Evolutionary conservation across 208 protist genomes (phyloP).

Genomic region (Naegleria fowleri): DNA sequence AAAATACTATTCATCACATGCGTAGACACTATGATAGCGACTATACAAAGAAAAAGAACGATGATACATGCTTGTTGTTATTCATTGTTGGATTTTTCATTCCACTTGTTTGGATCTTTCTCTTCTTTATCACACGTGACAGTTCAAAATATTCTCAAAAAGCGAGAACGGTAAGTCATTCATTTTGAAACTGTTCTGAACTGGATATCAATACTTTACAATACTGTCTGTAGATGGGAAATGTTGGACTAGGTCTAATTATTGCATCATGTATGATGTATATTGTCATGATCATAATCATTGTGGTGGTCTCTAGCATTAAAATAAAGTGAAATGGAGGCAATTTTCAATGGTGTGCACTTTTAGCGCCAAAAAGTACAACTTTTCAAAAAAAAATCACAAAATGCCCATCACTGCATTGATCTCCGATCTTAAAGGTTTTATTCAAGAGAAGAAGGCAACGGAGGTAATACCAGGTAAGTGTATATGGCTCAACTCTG

Average conservation of each 20-base stretch:
- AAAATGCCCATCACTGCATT: neutral
- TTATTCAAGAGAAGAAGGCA: neutral
- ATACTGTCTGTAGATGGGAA: neutral
- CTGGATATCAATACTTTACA: neutral
- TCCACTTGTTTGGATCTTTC: neutral
- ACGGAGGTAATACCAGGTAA: neutral
- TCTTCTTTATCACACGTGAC: neutral
- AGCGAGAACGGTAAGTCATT: neutral
- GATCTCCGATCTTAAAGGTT: neutral
- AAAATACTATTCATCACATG: no score
- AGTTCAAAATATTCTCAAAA: neutral
- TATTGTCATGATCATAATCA: neutral
- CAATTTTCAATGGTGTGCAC: no score
- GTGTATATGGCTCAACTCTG: neutral
- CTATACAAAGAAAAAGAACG: neutral
- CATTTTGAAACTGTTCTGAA: neutral
- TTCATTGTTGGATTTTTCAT: neutral
- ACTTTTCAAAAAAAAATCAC: no score
- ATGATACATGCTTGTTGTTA: neutral
- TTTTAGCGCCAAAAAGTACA: no score
- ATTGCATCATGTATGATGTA: neutral
- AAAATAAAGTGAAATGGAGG: no score
- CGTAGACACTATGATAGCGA: neutral
- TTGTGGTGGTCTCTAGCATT: neutral
- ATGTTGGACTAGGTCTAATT: neutral